Conservation (phyloP, 2,329 filamentous ascomycete genomes). For the Coniochaeta sp. region DNA sequence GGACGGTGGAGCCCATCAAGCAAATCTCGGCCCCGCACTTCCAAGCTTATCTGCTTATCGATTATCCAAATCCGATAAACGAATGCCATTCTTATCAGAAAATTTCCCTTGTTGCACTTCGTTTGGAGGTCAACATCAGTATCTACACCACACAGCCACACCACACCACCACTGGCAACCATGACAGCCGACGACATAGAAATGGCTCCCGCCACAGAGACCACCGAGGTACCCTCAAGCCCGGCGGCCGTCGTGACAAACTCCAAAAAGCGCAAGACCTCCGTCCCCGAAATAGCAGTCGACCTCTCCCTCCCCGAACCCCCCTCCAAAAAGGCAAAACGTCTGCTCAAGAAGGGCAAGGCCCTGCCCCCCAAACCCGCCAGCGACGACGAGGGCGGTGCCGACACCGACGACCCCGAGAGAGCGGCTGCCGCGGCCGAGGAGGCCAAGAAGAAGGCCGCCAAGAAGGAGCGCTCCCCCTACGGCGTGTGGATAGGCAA, state of each 20-base stretch:
- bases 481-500: conserved; percentile 96
- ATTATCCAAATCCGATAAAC: background rate
- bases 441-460: conserved; percentile 25
- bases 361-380: conserved; percentile 38
- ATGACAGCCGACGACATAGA: conserved; percentile 1
- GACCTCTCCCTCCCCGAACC: conserved; percentile 86
- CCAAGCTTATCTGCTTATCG: background rate
- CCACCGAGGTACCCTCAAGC: too few species aligned
- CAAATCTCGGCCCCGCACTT: background rate
- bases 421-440: conserved; percentile 27
- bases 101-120: background rate
- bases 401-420: too few species aligned
- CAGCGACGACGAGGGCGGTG: conserved; percentile 32
- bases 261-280: conserved; percentile 66
- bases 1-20: background rate
- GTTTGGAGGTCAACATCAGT: background rate
- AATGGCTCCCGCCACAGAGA: background rate
- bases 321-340: conserved; percentile 87
- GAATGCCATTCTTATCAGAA: background rate
- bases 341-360: conserved; percentile 81
- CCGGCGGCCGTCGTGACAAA: conserved; percentile 11
- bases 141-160: background rate
- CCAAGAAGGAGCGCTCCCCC: conserved; percentile 57
- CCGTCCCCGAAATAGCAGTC: conserved; percentile 73
- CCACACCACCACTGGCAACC: background rate